Percentiles rank a stretch among this genome's conserved stretches.
phyloP scores from a whole-genome alignment of 2,329 filamentous ascomycete species.

The Fusarium sp. region DNA sequence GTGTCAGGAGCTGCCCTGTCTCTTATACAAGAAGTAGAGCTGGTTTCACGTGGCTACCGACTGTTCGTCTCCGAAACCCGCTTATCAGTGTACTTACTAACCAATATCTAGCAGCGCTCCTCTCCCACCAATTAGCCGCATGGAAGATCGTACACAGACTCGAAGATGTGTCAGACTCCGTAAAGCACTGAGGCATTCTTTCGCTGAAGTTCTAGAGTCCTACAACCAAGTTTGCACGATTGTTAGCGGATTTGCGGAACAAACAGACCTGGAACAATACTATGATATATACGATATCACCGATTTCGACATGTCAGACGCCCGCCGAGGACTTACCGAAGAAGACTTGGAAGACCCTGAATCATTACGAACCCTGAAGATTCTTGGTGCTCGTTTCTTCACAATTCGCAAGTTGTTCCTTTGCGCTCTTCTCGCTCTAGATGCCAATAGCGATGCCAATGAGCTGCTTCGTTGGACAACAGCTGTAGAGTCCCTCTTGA shows the following conservation, averaged over 20 bases:
- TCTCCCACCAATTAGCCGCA: conserved; percentile 88
- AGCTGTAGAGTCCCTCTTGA: conserved; percentile 80
- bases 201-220: conserved; percentile 76
- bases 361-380: conserved; percentile 83
- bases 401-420: conserved; percentile 86
- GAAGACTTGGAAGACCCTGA: conserved; percentile 81
- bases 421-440: conserved; percentile 88
- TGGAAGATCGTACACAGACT: conserved; percentile 85
- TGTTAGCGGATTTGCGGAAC: conserved; percentile 80
- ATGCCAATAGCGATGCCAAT: conserved; percentile 81
- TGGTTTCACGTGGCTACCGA: conserved; percentile 91
- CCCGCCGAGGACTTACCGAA: conserved; percentile 74
- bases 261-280: conserved; percentile 89
- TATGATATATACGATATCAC: conserved; percentile 90
- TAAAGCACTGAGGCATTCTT: conserved; percentile 77
- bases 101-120: conserved; percentile 77
- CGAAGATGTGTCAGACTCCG: conserved; percentile 86
- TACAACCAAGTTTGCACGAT: conserved; percentile 78
- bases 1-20: conserved; percentile 81
- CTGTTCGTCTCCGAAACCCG: conserved; percentile 66
- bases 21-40: conserved; percentile 93
- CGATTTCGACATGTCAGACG: conserved; percentile 77
- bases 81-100: conserved; percentile 1
- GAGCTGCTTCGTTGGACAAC: conserved; percentile 85
- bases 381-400: conserved; percentile 83